phyloP scores from a whole-genome alignment of 345 rosid species.

The Eucalyptus camaldulensis region DNA sequence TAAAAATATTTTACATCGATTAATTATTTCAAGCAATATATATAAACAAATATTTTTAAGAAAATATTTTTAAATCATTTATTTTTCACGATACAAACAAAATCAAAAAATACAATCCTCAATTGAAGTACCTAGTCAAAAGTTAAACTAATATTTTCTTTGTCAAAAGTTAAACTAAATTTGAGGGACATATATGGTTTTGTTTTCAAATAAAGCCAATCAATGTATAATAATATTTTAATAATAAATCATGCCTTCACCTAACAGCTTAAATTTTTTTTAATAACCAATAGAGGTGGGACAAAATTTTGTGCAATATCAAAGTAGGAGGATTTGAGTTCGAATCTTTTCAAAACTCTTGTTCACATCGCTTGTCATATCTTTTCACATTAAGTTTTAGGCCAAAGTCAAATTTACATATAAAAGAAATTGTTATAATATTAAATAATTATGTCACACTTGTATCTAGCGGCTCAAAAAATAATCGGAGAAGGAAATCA shows the following conservation, averaged over 20 bases:
- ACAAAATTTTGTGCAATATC: not conserved
- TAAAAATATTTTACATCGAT: too few species aligned
- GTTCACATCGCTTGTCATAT: not conserved
- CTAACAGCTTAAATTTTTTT: not conserved
- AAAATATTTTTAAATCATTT: too few species aligned
- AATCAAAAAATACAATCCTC: not conserved
- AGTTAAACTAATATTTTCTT: not conserved
- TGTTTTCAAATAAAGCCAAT: not conserved
- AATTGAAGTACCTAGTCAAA: not conserved
- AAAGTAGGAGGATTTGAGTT: not conserved
- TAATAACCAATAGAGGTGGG: rapidly evolving
- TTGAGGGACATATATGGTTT: not conserved
- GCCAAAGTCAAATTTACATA: not conserved
- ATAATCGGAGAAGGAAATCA: not conserved
- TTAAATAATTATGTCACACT: not conserved
- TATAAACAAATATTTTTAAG: too few species aligned
- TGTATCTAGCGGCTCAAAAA: not conserved
- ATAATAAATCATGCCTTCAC: not conserved
- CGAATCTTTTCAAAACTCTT: not conserved
- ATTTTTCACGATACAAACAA: too few species aligned
- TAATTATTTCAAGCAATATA: too few species aligned
- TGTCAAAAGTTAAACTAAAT: not conserved
- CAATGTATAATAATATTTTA: not conserved
- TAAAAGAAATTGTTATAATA: not conserved
- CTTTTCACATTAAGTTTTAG: not conserved